Conservation (phyloP, 2,329 filamentous ascomycete species). For the Alternaria arborescens region DNA sequence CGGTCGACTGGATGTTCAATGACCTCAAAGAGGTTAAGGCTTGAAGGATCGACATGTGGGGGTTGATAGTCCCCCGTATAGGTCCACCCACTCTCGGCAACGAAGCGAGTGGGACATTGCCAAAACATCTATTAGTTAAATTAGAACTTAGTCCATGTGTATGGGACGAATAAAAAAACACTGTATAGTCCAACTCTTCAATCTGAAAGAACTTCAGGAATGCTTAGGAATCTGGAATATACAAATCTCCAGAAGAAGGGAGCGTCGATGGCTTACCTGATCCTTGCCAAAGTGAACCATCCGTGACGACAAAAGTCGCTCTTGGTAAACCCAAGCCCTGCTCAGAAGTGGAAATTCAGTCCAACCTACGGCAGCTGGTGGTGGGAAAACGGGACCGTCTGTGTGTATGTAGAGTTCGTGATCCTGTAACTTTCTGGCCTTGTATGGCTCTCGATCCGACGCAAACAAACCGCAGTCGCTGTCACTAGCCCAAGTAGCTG, state of each 20-base stretch:
- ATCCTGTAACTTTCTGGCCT: background rate
- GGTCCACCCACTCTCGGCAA: background rate
- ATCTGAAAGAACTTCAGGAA: background rate
- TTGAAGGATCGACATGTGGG: background rate
- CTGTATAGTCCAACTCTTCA: accelerated
- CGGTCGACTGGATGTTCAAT: background rate
- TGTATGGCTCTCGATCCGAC: background rate
- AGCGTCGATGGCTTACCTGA: background rate
- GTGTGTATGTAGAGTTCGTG: background rate
- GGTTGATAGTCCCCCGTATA: too few species aligned
- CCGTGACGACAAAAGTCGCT: background rate
- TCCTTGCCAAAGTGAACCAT: background rate
- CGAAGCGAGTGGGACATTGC: background rate
- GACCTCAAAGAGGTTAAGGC: background rate
- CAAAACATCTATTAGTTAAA: background rate
- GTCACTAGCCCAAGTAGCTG: background rate
- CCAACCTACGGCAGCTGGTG: too few species aligned
- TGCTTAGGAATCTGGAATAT: background rate
- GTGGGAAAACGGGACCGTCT: accelerated
- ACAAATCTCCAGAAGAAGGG: background rate
- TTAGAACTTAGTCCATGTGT: background rate
- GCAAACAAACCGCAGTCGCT: background rate
- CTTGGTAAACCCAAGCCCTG: background rate
- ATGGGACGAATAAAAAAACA: accelerated
- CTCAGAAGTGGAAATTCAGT: background rate